Evolutionary conservation across 805 yeast genomes (phyloP).

Genomic region (Kuraishia molischiana): DNA sequence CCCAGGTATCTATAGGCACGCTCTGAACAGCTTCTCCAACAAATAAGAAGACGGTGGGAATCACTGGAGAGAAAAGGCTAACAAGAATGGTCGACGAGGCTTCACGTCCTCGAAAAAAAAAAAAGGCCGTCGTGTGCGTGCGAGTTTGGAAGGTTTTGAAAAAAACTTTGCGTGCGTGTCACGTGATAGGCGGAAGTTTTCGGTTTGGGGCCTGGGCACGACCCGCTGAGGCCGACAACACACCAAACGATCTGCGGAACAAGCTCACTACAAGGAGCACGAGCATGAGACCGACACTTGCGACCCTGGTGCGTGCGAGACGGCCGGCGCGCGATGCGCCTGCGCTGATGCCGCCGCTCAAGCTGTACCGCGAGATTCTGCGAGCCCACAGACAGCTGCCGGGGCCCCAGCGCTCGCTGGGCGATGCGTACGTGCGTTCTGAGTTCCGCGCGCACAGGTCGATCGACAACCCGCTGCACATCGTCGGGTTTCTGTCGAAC

Average conservation of each 20-base stretch:
- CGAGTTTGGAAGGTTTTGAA: neutral
- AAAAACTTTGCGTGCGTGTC: no score
- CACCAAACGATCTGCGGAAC: neutral
- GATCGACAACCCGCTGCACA: conserved; percentile 84
- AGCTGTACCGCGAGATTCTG: conserved; percentile 68
- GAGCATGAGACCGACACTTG: conserved; percentile 13
- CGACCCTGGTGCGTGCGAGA: conserved; percentile 22
- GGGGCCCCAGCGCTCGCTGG: conserved; percentile 60
- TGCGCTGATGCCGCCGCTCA: conserved; percentile 76
- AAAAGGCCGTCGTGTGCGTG: no score
- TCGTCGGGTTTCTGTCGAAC: conserved; percentile 84
- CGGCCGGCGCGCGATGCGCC: conserved; percentile 12
- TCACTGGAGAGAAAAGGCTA: no score
- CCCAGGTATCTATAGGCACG: no score
- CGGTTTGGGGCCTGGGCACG: neutral
- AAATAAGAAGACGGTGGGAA: no score
- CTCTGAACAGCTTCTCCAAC: no score
- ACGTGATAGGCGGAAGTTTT: no score
- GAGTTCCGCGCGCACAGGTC: conserved; percentile 82
- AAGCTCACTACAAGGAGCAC: neutral
- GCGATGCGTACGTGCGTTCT: conserved; percentile 81
- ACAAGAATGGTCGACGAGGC: no score
- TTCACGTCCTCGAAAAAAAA: no score
- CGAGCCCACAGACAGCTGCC: conserved; percentile 75
- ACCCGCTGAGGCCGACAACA: neutral